These are phyloP conservation scores for Nigrograna mackinnonii DNA, from an alignment of 2,329 filamentous ascomycete genomes.

Conservation along the genomic window DNA sequence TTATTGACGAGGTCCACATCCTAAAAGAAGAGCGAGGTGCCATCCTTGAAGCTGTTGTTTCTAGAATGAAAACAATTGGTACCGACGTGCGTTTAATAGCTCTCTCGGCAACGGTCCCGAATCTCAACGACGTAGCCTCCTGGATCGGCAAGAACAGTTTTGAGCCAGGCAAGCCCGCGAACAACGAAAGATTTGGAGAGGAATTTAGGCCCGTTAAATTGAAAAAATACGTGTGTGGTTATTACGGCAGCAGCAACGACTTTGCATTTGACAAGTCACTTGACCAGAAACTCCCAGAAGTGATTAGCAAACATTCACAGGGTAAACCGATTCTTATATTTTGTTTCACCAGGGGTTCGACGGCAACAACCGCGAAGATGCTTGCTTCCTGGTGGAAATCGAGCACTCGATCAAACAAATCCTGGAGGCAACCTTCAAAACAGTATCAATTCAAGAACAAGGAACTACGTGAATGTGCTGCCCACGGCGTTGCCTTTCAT, in stretches of 20 bases:
- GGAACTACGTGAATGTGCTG: constrained; percentile 60
- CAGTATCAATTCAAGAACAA: constrained; percentile 58
- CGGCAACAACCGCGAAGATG: constrained; percentile 67
- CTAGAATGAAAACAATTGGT: constrained; percentile 81
- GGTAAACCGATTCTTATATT: constrained; percentile 83
- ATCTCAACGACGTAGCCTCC: constrained; percentile 75
- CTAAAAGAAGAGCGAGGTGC: constrained; percentile 79
- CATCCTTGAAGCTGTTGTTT: constrained; percentile 81
- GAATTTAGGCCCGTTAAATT: constrained; percentile 79
- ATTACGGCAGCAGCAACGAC: constrained; percentile 66
- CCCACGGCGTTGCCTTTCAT: constrained; percentile 75
- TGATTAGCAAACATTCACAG: constrained; percentile 69
- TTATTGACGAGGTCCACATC: constrained; percentile 89
- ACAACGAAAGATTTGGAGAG: constrained; percentile 73
- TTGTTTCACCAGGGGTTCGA: constrained; percentile 75
- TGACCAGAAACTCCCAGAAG: constrained; percentile 64
- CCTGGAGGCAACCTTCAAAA: constrained; percentile 65
- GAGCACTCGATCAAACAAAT: constrained; percentile 54
- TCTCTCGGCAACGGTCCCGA: constrained; percentile 82
- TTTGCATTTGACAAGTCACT: constrained; percentile 76
- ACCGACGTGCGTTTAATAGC: constrained; percentile 78
- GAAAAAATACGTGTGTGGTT: constrained; percentile 77
- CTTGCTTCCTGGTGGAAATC: constrained; percentile 69
- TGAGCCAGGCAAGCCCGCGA: constrained; percentile 65
- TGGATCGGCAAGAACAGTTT: constrained; percentile 74